phyloP scores from a whole-genome alignment of 257 asterid genomes.

The Ehretia macrophylla region DNA sequence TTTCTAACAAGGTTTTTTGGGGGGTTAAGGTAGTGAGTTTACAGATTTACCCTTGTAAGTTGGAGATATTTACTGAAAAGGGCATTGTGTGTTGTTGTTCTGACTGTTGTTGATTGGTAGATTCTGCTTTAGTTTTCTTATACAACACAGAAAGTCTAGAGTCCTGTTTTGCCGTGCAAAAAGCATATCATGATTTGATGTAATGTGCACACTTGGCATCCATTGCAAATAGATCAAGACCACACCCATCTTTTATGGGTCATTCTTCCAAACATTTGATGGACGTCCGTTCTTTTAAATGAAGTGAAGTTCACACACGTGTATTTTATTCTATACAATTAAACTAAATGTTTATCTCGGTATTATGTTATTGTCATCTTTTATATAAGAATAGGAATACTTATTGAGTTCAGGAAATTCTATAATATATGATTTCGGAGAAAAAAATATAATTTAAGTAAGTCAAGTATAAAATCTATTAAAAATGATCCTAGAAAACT shows the following conservation, averaged over 20 bases:
- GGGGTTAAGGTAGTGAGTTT: constrained; percentile 10
- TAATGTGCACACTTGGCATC: constrained; percentile 18
- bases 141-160: background rate
- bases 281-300: too few species aligned
- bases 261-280: too few species aligned
- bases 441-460: too few species aligned
- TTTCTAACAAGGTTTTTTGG: background rate
- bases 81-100: constrained; percentile 6
- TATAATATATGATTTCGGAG: too few species aligned
- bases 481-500: too few species aligned
- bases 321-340: too few species aligned
- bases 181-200: background rate
- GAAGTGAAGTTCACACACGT: too few species aligned
- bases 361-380: too few species aligned
- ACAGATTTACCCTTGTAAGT: constrained; percentile 4
- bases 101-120: constrained; percentile 36
- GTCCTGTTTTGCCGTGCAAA: background rate
- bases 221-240: constrained; percentile 10
- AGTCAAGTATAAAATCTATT: too few species aligned
- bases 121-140: constrained; percentile 2
- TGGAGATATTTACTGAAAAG: constrained; percentile 23
- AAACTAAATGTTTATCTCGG: too few species aligned
- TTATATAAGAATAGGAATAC: too few species aligned
- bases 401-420: too few species aligned
- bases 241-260: constrained; percentile 20